These are phyloP conservation scores for Ophiognomonia clavigignenti-juglandacearum DNA, from an alignment of 2,329 filamentous ascomycete genomes.

Conservation along the genomic window DNA sequence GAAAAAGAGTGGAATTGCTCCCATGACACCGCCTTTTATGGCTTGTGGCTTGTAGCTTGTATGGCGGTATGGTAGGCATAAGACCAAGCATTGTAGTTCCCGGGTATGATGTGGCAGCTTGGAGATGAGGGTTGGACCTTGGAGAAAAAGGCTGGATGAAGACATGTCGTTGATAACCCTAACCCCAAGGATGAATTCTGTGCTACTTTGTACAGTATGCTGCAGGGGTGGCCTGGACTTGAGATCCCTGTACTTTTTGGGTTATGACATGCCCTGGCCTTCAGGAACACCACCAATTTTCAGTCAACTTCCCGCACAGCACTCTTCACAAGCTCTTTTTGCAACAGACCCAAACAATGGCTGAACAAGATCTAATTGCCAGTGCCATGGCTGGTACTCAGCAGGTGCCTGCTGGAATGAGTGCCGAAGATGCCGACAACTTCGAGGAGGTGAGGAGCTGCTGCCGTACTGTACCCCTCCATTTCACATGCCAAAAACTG, in stretches of 20 bases:
- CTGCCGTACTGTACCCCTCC: background rate
- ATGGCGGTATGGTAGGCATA: too few species aligned
- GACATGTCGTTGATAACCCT: background rate
- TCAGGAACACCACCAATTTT: too few species aligned
- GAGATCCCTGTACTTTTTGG: too few species aligned
- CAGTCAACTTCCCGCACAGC: too few species aligned
- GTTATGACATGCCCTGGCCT: too few species aligned
- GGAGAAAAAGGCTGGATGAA: background rate
- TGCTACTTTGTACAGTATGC: too few species aligned
- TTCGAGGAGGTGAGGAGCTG: constrained; percentile 43
- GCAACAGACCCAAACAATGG: background rate
- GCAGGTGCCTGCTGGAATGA: constrained; percentile 49
- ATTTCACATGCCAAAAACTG: background rate
- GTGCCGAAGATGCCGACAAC: constrained; percentile 52
- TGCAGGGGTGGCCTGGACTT: too few species aligned
- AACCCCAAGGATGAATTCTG: too few species aligned
- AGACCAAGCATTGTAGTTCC: background rate
- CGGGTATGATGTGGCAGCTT: background rate
- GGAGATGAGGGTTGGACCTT: background rate
- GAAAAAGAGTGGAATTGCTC: too few species aligned
- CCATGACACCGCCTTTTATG: too few species aligned
- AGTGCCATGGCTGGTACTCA: constrained; percentile 21
- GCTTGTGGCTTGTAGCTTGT: too few species aligned
- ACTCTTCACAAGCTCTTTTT: background rate
- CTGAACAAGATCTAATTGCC: constrained; percentile 9